Evolutionary conservation across 805 yeast species (phyloP).

Genomic region (Candida quercuum): DNA sequence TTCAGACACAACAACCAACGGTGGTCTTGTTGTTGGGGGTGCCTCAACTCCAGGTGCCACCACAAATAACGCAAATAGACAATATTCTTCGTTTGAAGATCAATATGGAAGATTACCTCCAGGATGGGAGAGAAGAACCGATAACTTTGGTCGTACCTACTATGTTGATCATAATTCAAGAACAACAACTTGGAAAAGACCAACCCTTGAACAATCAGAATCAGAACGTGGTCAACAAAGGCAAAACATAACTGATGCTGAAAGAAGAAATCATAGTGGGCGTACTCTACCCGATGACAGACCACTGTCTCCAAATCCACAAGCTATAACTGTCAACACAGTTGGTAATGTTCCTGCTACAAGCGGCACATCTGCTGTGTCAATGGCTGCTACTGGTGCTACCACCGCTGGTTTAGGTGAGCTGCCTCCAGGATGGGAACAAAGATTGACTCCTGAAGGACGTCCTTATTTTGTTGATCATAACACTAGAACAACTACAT

Average conservation of each 20-base stretch:
- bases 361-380: slow-evolving; percentile 54
- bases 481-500: slow-evolving; percentile 98
- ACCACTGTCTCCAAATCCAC: slow-evolving; percentile 24
- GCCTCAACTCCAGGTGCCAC: no score
- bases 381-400: slow-evolving; percentile 66
- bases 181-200: slow-evolving; percentile 99
- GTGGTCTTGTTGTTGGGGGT: no score
- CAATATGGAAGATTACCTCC: slow-evolving; percentile 95
- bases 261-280: slow-evolving; percentile 84
- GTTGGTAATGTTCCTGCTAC: slow-evolving; percentile 39
- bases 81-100: slow-evolving; percentile 92
- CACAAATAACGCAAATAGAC: slow-evolving; percentile 36
- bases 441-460: slow-evolving; percentile 95
- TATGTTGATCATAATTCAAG: slow-evolving; percentile 97
- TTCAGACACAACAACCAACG: slow-evolving; percentile 21
- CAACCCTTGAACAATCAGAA: slow-evolving; percentile 77
- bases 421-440: slow-evolving; percentile 99
- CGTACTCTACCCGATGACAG: slow-evolving; percentile 78
- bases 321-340: slow-evolving; percentile 41
- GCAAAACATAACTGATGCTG: slow-evolving; percentile 72
- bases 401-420: slow-evolving; percentile 96
- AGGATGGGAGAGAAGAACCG: slow-evolving; percentile 99
- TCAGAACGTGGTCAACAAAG: slow-evolving; percentile 54
- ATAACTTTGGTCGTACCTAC: slow-evolving; percentile 94
- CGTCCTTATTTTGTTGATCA: slow-evolving; percentile 98